phyloP scores from a whole-genome alignment of 2,329 filamentous ascomycete genomes.

The Hortaea sp. region DNA sequence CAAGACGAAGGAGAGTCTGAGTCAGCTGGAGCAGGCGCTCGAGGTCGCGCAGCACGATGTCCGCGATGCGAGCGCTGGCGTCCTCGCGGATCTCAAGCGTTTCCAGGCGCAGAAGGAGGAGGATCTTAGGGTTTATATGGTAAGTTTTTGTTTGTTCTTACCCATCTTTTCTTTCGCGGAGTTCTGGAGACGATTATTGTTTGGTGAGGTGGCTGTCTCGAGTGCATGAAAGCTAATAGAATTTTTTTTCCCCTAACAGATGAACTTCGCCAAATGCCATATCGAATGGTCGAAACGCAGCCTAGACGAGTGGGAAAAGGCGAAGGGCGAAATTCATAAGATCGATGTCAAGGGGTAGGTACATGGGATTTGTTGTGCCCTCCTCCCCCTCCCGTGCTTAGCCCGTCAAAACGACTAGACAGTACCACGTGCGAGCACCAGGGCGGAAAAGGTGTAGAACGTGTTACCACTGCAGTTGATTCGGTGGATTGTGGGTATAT shows the following conservation, averaged over 20 bases:
- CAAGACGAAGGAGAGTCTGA: conserved; percentile 83
- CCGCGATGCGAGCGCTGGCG: conserved; percentile 79
- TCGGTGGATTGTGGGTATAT: too few relatives aligned
- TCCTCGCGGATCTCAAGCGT: conserved; percentile 78
- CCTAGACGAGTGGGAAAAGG: conserved; percentile 87
- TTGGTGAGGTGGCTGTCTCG: neutral
- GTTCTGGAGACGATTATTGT: neutral
- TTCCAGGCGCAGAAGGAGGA: conserved; percentile 96
- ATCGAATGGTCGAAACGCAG: conserved; percentile 91
- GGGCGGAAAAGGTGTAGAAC: too few relatives aligned
- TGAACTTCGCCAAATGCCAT: conserved; percentile 85
- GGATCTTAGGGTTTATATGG: conserved; percentile 90
- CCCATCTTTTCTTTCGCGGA: neutral
- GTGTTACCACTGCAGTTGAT: too few relatives aligned
- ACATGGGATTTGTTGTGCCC: neutral
- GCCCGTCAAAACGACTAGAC: too few relatives aligned
- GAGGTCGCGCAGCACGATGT: conserved; percentile 84
- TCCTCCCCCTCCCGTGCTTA: too few relatives aligned
- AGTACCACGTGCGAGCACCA: too few relatives aligned
- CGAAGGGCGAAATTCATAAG: conserved; percentile 75
- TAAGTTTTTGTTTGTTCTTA: conserved; percentile 38
- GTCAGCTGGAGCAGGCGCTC: conserved; percentile 80
- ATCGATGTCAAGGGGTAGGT: conserved; percentile 46
- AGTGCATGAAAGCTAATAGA: neutral
- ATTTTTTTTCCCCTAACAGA: conserved; percentile 37